These are phyloP conservation scores for Rhododendron mucronatum DNA, from an alignment of 148 eudicot genomes.

Conservation along the genomic window DNA sequence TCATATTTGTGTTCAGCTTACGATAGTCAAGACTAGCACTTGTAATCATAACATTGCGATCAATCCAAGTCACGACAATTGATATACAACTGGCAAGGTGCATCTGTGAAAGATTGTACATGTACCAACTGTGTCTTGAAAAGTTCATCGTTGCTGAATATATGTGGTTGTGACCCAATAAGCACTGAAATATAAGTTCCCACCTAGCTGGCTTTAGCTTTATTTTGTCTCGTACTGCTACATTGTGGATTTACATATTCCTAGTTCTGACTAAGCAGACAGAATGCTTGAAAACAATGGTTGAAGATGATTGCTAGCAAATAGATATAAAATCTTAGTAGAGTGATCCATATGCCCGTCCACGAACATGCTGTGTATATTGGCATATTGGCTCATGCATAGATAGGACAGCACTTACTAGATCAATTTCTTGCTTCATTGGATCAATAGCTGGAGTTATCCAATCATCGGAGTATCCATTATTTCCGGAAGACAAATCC, in stretches of 20 bases:
- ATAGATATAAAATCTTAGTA: background rate
- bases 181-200: background rate
- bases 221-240: background rate
- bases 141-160: background rate
- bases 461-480: constrained; percentile 33
- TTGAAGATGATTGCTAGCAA: background rate
- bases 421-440: constrained; percentile 30
- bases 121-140: background rate
- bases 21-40: background rate
- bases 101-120: background rate
- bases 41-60: background rate
- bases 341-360: background rate
- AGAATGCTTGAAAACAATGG: background rate
- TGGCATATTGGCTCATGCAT: background rate
- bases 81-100: background rate
- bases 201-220: background rate
- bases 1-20: background rate
- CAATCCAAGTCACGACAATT: background rate
- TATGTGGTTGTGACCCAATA: background rate
- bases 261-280: background rate
- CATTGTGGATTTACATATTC: background rate
- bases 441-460: constrained; percentile 24
- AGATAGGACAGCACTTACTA: constrained; percentile 37
- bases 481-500: constrained; percentile 21
- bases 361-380: background rate